Percentiles rank a stretch among this genome's conserved stretches.
Evolutionary conservation across 2,329 filamentous ascomycete genomes (phyloP).

Genomic region (Colletotrichum sansevieriae): DNA sequence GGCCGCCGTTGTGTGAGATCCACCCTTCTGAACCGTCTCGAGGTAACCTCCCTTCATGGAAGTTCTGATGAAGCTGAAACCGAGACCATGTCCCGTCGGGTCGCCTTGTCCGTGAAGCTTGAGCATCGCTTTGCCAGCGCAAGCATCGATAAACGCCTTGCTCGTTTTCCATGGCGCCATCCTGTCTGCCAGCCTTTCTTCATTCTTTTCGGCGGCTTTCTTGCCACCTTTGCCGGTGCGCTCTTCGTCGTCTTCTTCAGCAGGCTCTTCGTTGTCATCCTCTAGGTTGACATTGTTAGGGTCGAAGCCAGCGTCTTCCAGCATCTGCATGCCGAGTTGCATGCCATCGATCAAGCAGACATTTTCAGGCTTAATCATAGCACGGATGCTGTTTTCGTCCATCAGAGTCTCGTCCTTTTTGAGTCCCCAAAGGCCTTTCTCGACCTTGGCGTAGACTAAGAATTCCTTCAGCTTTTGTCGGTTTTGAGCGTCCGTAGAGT

Average conservation of each 20-base stretch:
- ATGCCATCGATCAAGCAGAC: slow-evolving; percentile 95
- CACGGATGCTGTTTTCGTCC: slow-evolving; percentile 83
- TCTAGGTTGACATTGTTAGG: slow-evolving; percentile 71
- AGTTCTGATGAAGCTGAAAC: slow-evolving; percentile 96
- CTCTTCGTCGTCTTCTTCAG: slow-evolving; percentile 60
- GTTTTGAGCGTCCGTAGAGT: slow-evolving; percentile 94
- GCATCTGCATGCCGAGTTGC: slow-evolving; percentile 92
- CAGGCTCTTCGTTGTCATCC: slow-evolving; percentile 73
- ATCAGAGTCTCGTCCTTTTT: slow-evolving; percentile 79
- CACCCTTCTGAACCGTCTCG: slow-evolving; percentile 75
- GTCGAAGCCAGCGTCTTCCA: slow-evolving; percentile 91
- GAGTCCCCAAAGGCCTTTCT: slow-evolving; percentile 86
- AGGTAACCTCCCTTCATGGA: slow-evolving; percentile 98
- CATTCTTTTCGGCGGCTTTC: slow-evolving; percentile 64
- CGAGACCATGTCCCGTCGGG: slow-evolving; percentile 91
- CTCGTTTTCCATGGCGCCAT: slow-evolving; percentile 97
- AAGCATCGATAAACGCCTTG: slow-evolving; percentile 95
- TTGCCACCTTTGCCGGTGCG: slow-evolving; percentile 56
- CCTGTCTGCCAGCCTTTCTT: slow-evolving; percentile 85
- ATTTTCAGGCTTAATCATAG: slow-evolving; percentile 95
- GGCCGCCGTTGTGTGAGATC: slow-evolving; percentile 75
- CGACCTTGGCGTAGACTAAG: slow-evolving; percentile 88
- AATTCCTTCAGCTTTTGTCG: slow-evolving; percentile 98
- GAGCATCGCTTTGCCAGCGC: slow-evolving; percentile 95
- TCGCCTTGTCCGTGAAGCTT: slow-evolving; percentile 95